phyloP scores from a whole-genome alignment of 2,329 filamentous ascomycete genomes.

The Boeremia lycopersici region DNA sequence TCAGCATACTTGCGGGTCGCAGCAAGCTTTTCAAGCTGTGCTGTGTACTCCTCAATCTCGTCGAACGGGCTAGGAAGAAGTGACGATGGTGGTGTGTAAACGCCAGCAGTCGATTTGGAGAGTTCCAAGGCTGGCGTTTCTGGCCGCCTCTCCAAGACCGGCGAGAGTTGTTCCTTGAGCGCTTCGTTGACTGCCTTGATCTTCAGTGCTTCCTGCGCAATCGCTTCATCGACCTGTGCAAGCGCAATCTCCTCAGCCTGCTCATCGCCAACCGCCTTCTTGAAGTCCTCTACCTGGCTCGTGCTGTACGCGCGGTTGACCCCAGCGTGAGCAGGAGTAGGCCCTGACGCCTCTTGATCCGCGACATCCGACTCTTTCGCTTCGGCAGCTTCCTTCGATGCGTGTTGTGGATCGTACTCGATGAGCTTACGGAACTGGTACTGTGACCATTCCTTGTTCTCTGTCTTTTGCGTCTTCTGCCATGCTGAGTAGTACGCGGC shows the following conservation, averaged over 20 bases:
- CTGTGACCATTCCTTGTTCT: constrained; percentile 86
- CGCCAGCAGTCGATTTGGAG: constrained; percentile 33
- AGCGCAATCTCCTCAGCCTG: constrained; percentile 62
- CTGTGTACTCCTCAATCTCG: constrained; percentile 72
- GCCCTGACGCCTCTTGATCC: constrained; percentile 40
- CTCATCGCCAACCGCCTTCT: constrained; percentile 58
- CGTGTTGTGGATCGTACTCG: constrained; percentile 74
- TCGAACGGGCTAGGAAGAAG: constrained; percentile 66
- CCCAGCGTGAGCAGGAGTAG: constrained; percentile 34
- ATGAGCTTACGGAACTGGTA: constrained; percentile 88
- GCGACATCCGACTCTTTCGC: constrained; percentile 41
- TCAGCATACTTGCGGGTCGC: constrained; percentile 77
- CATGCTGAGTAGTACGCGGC: constrained; percentile 92
- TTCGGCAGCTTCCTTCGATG: constrained; percentile 47
- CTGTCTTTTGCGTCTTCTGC: constrained; percentile 75
- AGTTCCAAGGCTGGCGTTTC: constrained; percentile 41
- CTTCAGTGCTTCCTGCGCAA: constrained; percentile 76
- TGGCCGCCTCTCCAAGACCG: constrained; percentile 37
- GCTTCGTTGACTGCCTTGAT: constrained; percentile 58
- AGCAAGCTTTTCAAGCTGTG: constrained; percentile 77
- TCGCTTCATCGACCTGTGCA: constrained; percentile 83
- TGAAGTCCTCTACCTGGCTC: constrained; percentile 65
- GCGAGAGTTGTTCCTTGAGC: constrained; percentile 34
- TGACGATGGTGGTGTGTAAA: constrained; percentile 49
- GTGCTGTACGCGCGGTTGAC: constrained; percentile 59